Conservation (phyloP, 176 grass and related monocot genomes). For the maize (Zea mays) region Zm-B73-REFERENCE-NAM-5.0 NC_050101.1:159088501-159089000, state of each 20-base stretch:
- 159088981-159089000: no score
- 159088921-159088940: no score
- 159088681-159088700: background rate
- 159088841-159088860: background rate
- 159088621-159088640: background rate
- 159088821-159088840: background rate
- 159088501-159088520: slow-evolving; percentile 1
- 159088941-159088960: no score
- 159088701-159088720: background rate
- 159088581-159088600: slow-evolving; percentile 10
- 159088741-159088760: background rate
- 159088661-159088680: background rate
- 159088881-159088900: background rate
- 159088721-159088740: no score
- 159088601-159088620: background rate
- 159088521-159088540: slow-evolving; percentile 16
- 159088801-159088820: slow-evolving; percentile 3
- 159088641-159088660: background rate
- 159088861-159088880: slow-evolving; percentile 20
- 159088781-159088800: background rate
- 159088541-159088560: slow-evolving; percentile 12
- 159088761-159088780: slow-evolving; percentile 37
- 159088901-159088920: no score
- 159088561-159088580: background rate
- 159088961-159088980: no score